phyloP scores from a whole-genome alignment of 2,329 filamentous ascomycete genomes.

The Colletotrichum destructivum region DNA sequence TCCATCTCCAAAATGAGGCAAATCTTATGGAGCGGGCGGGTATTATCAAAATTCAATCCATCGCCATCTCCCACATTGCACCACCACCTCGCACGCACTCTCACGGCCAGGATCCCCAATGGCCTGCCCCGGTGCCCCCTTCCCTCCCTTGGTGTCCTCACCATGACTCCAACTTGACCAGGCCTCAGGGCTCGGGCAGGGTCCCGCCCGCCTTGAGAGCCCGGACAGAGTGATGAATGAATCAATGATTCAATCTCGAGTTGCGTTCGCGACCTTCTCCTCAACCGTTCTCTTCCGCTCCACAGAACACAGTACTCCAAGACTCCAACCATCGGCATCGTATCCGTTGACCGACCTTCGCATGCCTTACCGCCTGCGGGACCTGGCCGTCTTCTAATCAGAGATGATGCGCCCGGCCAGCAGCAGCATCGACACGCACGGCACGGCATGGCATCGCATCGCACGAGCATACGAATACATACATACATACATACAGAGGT shows the following conservation, averaged over 20 bases:
- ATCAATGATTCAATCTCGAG: no score
- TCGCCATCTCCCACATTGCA: constrained; percentile 3
- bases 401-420: constrained; percentile 5
- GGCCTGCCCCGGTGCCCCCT: neutral
- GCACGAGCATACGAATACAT: neutral
- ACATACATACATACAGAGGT: no score
- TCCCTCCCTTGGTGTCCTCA: neutral
- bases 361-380: neutral
- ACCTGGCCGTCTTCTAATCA: constrained; percentile 7
- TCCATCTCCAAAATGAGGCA: constrained; percentile 34
- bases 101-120: constrained; percentile 2
- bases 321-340: no score
- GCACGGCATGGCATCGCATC: constrained; percentile 12
- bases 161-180: neutral
- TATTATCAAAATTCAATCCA: constrained; percentile 27
- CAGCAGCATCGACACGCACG: constrained; percentile 2
- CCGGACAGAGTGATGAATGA: no score
- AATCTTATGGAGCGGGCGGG: constrained; percentile 36
- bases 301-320: no score
- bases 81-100: constrained; percentile 8
- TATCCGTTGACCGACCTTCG: no score
- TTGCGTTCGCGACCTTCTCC: no score
- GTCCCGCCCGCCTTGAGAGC: neutral
- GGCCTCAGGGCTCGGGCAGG: neutral
- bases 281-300: no score